Conservation (phyloP, 805 yeast species). For the Kazachstania kunashirensis region DNA sequence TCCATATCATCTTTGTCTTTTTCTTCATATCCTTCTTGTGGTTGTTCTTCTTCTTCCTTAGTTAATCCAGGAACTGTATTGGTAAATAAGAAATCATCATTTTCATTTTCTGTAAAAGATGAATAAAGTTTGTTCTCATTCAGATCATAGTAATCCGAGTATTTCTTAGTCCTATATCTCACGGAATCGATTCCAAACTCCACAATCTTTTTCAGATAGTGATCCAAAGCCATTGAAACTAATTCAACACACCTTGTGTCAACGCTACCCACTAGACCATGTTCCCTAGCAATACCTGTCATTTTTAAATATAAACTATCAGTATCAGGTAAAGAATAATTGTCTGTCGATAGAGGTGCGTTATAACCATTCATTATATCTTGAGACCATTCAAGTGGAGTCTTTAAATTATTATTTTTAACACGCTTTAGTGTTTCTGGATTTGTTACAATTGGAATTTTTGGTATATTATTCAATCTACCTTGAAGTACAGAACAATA, state of each 20-base stretch:
- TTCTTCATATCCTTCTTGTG: no score
- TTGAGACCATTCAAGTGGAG: constrained; percentile 76
- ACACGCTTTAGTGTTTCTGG: constrained; percentile 28
- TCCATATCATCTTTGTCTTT: background rate
- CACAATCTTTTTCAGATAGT: constrained; percentile 62
- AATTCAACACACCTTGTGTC: constrained; percentile 72
- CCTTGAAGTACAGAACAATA: constrained; percentile 59
- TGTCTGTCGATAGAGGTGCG: constrained; percentile 68
- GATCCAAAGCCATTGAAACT: constrained; percentile 69
- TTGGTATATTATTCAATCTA: constrained; percentile 53
- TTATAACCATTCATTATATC: constrained; percentile 82
- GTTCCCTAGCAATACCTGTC: constrained; percentile 77
- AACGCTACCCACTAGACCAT: constrained; percentile 78
- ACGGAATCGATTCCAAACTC: constrained; percentile 69
- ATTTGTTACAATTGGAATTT: constrained; percentile 57
- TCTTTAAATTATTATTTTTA: constrained; percentile 25
- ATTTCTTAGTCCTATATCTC: constrained; percentile 45
- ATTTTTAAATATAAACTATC: constrained; percentile 59
- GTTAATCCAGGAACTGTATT: background rate
- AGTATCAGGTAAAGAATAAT: constrained; percentile 73
- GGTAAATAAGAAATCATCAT: constrained; percentile 1
- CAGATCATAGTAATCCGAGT: constrained; percentile 29
- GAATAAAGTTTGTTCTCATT: constrained; percentile 26
- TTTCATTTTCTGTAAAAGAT: constrained; percentile 14
- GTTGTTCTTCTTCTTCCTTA: constrained; percentile 4